These are phyloP conservation scores for Ormosia emarginata DNA, from an alignment of 306 rosid species.

Conservation along the genomic window DNA sequence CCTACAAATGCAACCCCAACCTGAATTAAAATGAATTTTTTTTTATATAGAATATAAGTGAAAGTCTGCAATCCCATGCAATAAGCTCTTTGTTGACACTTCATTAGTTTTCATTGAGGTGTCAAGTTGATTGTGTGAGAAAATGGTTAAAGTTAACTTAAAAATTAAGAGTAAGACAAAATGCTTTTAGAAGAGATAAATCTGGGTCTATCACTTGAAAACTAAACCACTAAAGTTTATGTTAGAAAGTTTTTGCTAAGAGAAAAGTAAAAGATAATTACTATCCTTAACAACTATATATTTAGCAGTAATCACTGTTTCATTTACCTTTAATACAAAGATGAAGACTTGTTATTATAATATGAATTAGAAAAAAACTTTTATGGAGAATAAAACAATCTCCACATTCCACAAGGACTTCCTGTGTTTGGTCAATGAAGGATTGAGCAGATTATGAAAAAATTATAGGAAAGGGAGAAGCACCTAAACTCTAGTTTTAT, in stretches of 20 bases:
- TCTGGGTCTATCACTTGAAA: conserved; percentile 3
- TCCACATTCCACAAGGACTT: background rate
- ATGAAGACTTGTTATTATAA: background rate
- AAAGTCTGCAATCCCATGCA: no score
- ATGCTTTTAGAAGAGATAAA: conserved; percentile 2
- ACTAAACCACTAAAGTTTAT: background rate
- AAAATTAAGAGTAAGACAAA: background rate
- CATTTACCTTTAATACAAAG: background rate
- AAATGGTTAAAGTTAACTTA: background rate
- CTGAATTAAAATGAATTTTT: no score
- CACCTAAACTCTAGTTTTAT: no score
- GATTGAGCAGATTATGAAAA: background rate
- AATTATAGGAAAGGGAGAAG: background rate
- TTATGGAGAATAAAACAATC: background rate
- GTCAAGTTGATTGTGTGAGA: no score
- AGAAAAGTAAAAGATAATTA: background rate
- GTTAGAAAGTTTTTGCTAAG: background rate
- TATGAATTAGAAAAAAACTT: background rate
- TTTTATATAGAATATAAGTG: no score
- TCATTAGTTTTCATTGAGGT: no score
- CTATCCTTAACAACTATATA: background rate
- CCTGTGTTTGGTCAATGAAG: conserved; percentile 18
- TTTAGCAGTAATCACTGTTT: no score
- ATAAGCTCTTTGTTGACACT: no score
- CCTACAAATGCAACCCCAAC: no score